phyloP scores from a whole-genome alignment of 2,329 filamentous ascomycete genomes.

The Talaromyces sp. region DNA sequence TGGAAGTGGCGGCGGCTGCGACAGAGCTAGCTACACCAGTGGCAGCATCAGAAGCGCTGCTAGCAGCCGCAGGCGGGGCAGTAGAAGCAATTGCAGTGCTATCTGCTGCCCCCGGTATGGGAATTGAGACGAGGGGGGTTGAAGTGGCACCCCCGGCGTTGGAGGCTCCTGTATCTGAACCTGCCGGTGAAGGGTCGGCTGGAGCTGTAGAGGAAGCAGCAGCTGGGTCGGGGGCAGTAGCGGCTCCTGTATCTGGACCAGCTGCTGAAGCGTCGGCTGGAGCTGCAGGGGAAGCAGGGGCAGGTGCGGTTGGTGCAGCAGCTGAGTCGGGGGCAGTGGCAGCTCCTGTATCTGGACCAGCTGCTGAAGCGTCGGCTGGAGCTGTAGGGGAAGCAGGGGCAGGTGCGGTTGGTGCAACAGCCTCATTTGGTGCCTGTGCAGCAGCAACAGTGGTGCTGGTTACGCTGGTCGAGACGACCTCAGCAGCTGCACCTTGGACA shows the following conservation, averaged over 20 bases:
- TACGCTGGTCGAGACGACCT: background rate
- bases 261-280: background rate
- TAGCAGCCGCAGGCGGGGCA: background rate
- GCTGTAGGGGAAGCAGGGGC: background rate
- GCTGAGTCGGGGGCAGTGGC: no score
- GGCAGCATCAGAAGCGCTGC: conserved; percentile 2
- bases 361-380: background rate
- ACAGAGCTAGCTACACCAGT: background rate
- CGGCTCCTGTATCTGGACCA: background rate
- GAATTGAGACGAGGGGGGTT: background rate
- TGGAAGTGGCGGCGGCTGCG: background rate
- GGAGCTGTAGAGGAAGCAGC: no score
- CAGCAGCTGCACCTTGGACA: conserved; percentile 8
- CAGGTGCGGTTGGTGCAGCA: conserved; percentile 1
- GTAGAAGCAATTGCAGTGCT: conserved; percentile 1
- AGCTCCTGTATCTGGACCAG: background rate
- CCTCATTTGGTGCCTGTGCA: background rate
- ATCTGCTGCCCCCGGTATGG: background rate
- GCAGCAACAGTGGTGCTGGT: background rate
- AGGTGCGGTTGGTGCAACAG: conserved; percentile 2
- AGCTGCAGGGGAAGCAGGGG: background rate
- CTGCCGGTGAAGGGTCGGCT: background rate
- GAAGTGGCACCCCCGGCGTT: background rate
- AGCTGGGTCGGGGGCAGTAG: no score
- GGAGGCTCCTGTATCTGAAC: background rate